Conservation (phyloP, 768 basidiomycete genomes). For the Chiua virens region DNA sequence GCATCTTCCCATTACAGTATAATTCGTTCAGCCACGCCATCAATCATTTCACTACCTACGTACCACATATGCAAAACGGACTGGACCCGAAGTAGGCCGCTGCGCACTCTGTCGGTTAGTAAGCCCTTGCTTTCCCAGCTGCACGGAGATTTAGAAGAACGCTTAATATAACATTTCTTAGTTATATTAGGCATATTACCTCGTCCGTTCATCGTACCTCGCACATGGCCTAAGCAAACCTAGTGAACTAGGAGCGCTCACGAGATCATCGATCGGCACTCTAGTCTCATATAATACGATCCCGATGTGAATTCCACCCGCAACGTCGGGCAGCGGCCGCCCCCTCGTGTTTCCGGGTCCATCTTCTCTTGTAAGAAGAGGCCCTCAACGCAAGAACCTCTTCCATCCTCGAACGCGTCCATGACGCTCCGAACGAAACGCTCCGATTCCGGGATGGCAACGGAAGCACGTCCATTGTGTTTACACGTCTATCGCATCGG, state of each 20-base stretch:
- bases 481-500: conserved; percentile 31
- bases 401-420: not conserved
- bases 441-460: not conserved
- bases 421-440: conserved; percentile 2
- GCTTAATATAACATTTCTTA: not conserved
- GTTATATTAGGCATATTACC: not conserved
- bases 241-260: not conserved
- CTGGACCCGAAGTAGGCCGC: not conserved
- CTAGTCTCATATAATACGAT: not conserved
- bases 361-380: not conserved
- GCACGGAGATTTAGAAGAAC: too few relatives aligned
- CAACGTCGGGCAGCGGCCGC: not conserved
- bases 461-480: conserved; percentile 9
- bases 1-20: not conserved
- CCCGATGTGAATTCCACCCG: not conserved
- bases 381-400: not conserved
- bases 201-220: too few relatives aligned
- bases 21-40: not conserved
- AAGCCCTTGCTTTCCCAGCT: too few relatives aligned
- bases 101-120: too few relatives aligned
- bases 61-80: not conserved
- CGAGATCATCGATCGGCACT: conserved; percentile 1
- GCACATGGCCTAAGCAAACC: not conserved
- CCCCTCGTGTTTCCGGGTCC: not conserved
- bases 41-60: not conserved